Conservation (phyloP, 495 filamentous ascomycete genomes). For the Trichoderma reesei region DNA sequence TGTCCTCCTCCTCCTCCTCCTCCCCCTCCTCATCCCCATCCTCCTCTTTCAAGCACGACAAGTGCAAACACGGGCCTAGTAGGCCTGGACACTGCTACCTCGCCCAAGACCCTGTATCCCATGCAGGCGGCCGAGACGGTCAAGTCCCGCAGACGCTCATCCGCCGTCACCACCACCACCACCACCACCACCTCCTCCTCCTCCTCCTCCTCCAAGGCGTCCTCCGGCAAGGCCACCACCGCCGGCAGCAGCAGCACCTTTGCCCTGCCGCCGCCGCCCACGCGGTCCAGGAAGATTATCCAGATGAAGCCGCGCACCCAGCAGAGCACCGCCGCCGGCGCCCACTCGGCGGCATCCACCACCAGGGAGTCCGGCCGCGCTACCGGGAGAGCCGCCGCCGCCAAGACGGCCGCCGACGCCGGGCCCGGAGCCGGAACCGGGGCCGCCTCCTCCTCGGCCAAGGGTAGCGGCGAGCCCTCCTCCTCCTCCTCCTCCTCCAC, state of each 20-base stretch:
- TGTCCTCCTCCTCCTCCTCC: constrained; percentile 19
- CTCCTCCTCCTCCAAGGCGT: too few relatives aligned
- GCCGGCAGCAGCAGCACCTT: too few relatives aligned
- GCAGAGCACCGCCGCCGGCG: background rate
- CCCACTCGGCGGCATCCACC: background rate
- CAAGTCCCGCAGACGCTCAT: constrained; percentile 48
- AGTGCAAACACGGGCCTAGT: too few relatives aligned
- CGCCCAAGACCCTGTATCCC: constrained; percentile 45
- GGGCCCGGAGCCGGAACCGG: constrained; percentile 14
- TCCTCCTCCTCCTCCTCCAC: too few relatives aligned
- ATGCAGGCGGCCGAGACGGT: constrained; percentile 43
- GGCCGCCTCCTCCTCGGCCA: constrained; percentile 16
- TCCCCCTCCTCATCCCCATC: too few relatives aligned
- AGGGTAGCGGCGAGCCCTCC: too few relatives aligned
- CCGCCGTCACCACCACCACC: constrained; percentile 41
- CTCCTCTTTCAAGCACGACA: too few relatives aligned
- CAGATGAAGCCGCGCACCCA: constrained; percentile 68
- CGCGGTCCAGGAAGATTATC: constrained; percentile 88
- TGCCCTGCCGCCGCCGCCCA: constrained; percentile 82
- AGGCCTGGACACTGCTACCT: constrained; percentile 22
- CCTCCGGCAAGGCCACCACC: too few relatives aligned
- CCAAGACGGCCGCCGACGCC: constrained; percentile 10
- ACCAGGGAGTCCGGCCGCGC: constrained; percentile 6
- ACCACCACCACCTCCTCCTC: too few relatives aligned
- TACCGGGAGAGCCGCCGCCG: constrained; percentile 13